These are phyloP conservation scores for Fallopia convolvulus DNA, from an alignment of 148 eudicot species.

Conservation along the genomic window DNA sequence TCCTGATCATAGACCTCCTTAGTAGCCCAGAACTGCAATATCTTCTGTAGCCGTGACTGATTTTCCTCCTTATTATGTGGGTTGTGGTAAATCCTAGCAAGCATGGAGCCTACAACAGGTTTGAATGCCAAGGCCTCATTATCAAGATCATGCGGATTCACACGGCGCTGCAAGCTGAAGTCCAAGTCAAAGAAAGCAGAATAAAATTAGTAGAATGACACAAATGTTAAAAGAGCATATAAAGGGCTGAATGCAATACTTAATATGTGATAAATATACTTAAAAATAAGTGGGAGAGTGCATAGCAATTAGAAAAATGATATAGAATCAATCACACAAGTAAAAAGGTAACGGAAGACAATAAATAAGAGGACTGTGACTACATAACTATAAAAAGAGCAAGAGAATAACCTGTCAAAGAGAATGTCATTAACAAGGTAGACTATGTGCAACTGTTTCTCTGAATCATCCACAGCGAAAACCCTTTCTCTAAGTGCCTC, in stretches of 20 bases:
- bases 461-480: constrained; percentile 69
- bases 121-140: constrained; percentile 96
- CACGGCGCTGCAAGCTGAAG: constrained; percentile 87
- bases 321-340: background rate
- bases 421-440: constrained; percentile 96
- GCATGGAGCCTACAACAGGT: constrained; percentile 88
- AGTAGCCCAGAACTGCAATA: constrained; percentile 92
- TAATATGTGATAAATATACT: background rate
- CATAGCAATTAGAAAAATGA: background rate
- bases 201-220: background rate
- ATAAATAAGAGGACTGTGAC: background rate
- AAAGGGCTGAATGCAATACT: background rate
- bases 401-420: constrained; percentile 67
- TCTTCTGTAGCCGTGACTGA: constrained; percentile 82
- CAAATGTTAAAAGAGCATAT: background rate
- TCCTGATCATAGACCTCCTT: constrained; percentile 95
- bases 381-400: background rate
- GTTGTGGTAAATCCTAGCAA: constrained; percentile 84
- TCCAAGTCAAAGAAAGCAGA: constrained; percentile 15
- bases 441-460: constrained; percentile 80
- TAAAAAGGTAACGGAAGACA: background rate
- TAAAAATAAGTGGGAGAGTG: background rate
- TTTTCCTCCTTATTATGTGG: constrained; percentile 90
- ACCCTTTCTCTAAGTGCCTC: constrained; percentile 86
- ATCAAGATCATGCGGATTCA: constrained; percentile 72